These are phyloP conservation scores for Osmanthus fragrans DNA, from an alignment of 257 asterid species.

Conservation along the genomic window DNA sequence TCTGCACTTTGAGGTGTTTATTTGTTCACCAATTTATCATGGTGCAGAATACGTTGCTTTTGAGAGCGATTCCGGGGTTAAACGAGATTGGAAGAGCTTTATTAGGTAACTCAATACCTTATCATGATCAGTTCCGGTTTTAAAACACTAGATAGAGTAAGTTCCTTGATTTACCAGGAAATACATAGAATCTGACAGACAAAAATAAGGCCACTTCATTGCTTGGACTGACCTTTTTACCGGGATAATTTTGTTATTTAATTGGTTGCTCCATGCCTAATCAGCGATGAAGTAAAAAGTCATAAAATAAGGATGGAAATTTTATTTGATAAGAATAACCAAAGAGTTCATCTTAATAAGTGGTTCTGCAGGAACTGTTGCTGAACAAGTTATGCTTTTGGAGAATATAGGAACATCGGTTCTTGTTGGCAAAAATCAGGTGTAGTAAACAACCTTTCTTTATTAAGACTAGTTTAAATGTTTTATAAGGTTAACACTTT, in stretches of 20 bases:
- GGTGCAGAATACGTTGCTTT: constrained; percentile 78
- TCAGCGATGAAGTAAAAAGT: not conserved
- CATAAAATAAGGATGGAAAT: not conserved
- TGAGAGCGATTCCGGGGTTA: constrained; percentile 92
- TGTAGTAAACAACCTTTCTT: constrained; percentile 2
- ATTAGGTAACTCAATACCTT: constrained; percentile 48
- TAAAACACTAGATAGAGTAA: not conserved
- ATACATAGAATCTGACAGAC: not conserved
- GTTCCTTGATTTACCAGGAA: constrained; percentile 10
- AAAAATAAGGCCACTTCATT: not conserved
- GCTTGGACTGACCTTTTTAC: not conserved
- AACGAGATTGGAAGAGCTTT: constrained; percentile 80
- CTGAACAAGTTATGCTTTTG: constrained; percentile 96
- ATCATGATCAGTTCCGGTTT: not conserved
- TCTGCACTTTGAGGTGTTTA: not conserved
- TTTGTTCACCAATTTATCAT: not conserved
- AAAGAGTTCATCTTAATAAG: constrained; percentile 1
- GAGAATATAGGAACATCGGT: constrained; percentile 96
- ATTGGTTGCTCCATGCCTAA: not conserved
- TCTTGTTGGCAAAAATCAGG: constrained; percentile 87
- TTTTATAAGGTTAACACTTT: not conserved
- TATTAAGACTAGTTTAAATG: not conserved
- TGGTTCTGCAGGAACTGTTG: constrained; percentile 60
- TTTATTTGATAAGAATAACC: not conserved
- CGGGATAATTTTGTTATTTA: not conserved